phyloP scores from a whole-genome alignment of 2,329 filamentous ascomycete genomes.

The Cladosporium sp. region DNA sequence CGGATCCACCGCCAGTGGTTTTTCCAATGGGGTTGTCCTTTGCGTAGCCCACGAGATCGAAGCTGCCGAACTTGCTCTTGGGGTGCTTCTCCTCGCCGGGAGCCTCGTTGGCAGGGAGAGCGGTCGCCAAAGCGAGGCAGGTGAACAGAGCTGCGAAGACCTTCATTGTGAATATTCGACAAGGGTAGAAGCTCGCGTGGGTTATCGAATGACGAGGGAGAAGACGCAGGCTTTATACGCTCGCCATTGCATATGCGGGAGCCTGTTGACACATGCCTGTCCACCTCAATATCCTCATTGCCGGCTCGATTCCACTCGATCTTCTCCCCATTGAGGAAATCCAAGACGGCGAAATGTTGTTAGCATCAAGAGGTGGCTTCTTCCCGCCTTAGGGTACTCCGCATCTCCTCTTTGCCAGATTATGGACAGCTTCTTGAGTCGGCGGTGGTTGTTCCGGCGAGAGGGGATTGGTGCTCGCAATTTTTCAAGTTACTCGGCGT shows the following conservation, averaged over 20 bases:
- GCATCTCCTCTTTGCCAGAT: no score
- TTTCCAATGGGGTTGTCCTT: conserved; percentile 22
- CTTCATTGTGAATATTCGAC: conserved; percentile 10
- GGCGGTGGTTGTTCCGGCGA: not conserved
- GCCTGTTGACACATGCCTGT: not conserved
- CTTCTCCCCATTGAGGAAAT: not conserved
- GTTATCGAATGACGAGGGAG: no score
- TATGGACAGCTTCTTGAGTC: not conserved
- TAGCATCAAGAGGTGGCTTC: not conserved
- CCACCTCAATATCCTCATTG: no score
- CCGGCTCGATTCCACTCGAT: not conserved
- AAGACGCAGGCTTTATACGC: no score
- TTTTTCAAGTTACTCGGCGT: not conserved
- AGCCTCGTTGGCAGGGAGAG: conserved; percentile 1
- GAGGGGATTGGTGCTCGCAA: not conserved
- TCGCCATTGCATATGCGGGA: not conserved
- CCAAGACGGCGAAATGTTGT: conserved; percentile 6
- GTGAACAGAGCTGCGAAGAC: conserved; percentile 11
- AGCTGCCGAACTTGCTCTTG: conserved; percentile 12
- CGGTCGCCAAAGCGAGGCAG: conserved; percentile 10
- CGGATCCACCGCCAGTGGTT: conserved; percentile 36
- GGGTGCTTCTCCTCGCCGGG: conserved; percentile 9
- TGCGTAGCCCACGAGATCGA: conserved; percentile 16
- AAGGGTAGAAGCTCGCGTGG: no score
- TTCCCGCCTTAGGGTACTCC: not conserved